phyloP scores from a whole-genome alignment of 1,139 yeast genomes.

The Debaryomyces subglobosus region DNA sequence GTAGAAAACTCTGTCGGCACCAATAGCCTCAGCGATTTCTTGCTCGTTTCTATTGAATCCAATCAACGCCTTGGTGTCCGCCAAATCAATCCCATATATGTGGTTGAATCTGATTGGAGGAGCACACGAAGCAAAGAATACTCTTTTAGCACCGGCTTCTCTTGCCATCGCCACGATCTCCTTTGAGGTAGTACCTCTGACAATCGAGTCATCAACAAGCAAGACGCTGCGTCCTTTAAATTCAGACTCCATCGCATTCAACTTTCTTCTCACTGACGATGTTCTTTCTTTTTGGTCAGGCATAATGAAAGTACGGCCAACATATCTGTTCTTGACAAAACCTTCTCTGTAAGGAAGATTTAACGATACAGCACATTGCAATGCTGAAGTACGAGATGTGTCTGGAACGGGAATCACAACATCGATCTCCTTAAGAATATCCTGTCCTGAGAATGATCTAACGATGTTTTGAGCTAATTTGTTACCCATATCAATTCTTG shows the following conservation, averaged over 20 bases:
- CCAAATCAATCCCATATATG: constrained; percentile 95
- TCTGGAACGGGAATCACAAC: constrained; percentile 99
- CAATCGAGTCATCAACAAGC: constrained; percentile 95
- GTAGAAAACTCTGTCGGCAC: constrained; percentile 90
- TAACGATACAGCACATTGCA: constrained; percentile 85
- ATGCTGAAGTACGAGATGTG: constrained; percentile 91
- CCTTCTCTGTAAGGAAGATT: constrained; percentile 93
- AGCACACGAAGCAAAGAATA: constrained; percentile 94
- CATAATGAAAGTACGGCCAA: constrained; percentile 98
- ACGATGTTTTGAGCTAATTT: constrained; percentile 78
- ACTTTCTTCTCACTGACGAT: constrained; percentile 89
- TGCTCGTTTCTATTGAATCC: constrained; percentile 78
- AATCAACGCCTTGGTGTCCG: constrained; percentile 92
- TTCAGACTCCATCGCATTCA: constrained; percentile 95
- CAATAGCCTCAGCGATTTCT: constrained; percentile 76
- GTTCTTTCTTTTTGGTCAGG: constrained; percentile 95
- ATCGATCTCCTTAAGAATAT: constrained; percentile 65
- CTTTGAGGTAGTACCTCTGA: constrained; percentile 94
- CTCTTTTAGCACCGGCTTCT: constrained; percentile 95
- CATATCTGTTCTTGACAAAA: constrained; percentile 92
- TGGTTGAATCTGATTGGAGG: constrained; percentile 96
- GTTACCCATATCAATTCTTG: constrained; percentile 93
- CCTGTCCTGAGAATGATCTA: constrained; percentile 40
- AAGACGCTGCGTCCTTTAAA: constrained; percentile 85
- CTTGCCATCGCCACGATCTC: constrained; percentile 97